Conservation (phyloP, 23 red algal species). For the Gracilaria domingensis region DNA sequence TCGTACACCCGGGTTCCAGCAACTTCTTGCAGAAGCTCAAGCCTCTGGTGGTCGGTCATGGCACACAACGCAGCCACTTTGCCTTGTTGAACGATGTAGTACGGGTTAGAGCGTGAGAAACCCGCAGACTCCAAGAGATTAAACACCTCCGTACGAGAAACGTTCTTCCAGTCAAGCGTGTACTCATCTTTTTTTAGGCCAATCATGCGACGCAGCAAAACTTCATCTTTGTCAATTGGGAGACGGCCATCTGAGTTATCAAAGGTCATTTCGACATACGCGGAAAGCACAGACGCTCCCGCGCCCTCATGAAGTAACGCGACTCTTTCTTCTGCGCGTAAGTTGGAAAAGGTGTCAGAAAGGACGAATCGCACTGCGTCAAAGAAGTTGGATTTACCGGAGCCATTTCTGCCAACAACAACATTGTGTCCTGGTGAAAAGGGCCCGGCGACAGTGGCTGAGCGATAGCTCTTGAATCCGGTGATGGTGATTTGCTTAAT, state of each 20-base stretch:
- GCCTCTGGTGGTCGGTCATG: conserved; percentile 87
- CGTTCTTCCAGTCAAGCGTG: conserved; percentile 90
- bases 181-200: conserved; percentile 99
- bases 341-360: conserved; percentile 76
- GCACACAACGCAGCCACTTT: conserved; percentile 92
- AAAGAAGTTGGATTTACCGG: conserved; percentile 97
- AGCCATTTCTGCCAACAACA: conserved; percentile 96
- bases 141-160: conserved; percentile 90
- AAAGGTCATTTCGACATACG: conserved; percentile 97
- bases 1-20: conserved; percentile 97
- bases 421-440: conserved; percentile 89
- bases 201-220: conserved; percentile 89
- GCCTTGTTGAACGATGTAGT: conserved; percentile 99
- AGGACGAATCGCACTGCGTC: conserved; percentile 96
- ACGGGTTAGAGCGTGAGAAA: conserved; percentile 97
- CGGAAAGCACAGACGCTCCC: conserved; percentile 86
- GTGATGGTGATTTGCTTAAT: conserved; percentile 94
- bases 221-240: conserved; percentile 82
- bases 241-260: conserved; percentile 95
- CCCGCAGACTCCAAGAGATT: conserved; percentile 93
- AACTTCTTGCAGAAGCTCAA: conserved; percentile 91
- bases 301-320: conserved; percentile 96
- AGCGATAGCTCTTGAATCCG: conserved; percentile 97
- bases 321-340: conserved; percentile 93
- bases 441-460: conserved; percentile 74